phyloP scores from a whole-genome alignment of 1,284 basidiomycete genomes.

The Schizophyllum commune region DNA sequence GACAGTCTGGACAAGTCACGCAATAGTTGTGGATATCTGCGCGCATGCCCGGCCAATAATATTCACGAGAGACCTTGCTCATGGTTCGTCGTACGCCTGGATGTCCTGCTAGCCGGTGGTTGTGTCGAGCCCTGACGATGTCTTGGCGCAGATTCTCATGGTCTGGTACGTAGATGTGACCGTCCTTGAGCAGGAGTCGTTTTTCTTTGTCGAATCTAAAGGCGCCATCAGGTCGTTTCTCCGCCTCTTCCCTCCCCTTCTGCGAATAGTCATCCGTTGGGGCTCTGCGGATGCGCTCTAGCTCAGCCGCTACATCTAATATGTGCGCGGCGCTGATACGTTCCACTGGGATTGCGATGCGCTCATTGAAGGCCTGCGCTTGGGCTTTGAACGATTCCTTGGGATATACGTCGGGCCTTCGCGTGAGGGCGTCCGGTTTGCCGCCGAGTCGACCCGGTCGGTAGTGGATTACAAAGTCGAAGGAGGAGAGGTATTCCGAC shows the following conservation, averaged over 20 bases:
- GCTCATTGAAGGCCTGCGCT: not conserved
- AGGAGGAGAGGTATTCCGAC: conserved; percentile 29
- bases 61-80: conserved; percentile 12
- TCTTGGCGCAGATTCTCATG: conserved; percentile 23
- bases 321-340: not conserved
- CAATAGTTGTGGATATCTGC: conserved; percentile 22
- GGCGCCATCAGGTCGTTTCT: conserved; percentile 14
- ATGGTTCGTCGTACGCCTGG: conserved; percentile 19
- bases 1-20: conserved; percentile 24
- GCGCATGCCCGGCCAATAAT: conserved; percentile 31
- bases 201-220: conserved; percentile 18
- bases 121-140: conserved; percentile 9
- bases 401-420: conserved; percentile 19
- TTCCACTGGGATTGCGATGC: too few species aligned
- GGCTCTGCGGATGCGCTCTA: too few species aligned
- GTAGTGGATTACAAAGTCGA: too few species aligned
- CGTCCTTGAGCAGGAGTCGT: conserved; percentile 13
- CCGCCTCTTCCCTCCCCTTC: too few species aligned
- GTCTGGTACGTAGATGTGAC: conserved; percentile 21
- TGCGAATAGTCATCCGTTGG: too few species aligned
- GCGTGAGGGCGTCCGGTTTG: conserved; percentile 28
- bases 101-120: conserved; percentile 21
- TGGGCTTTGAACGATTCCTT: conserved; percentile 9
- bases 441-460: conserved; percentile 27
- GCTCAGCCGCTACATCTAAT: conserved; percentile 15